phyloP scores from a whole-genome alignment of 2,329 filamentous ascomycete species.

The Monosporascus sp. region DNA sequence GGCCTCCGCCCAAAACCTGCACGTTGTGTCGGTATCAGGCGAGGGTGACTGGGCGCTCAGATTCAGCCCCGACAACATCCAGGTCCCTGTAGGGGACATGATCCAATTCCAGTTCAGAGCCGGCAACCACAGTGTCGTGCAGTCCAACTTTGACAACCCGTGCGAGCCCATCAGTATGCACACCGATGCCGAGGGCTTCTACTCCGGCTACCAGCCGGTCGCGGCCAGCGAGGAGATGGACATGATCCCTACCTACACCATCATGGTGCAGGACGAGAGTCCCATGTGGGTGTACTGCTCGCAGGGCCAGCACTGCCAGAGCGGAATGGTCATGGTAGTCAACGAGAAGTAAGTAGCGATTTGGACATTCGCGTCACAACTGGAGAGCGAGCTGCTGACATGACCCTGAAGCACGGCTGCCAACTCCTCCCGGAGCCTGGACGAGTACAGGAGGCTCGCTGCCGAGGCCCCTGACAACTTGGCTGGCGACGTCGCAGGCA shows the following conservation, averaged over 20 bases:
- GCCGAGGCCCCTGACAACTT: constrained; percentile 25
- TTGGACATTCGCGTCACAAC: background rate
- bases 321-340: constrained; percentile 70
- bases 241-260: constrained; percentile 62
- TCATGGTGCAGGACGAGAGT: constrained; percentile 62
- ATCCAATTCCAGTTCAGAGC: constrained; percentile 63
- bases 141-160: constrained; percentile 68
- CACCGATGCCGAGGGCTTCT: constrained; percentile 55
- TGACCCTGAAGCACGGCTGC: constrained; percentile 34
- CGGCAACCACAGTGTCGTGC: constrained; percentile 73
- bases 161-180: constrained; percentile 56
- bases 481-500: constrained; percentile 17
- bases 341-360: constrained; percentile 59
- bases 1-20: constrained; percentile 38
- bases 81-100: constrained; percentile 56
- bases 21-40: constrained; percentile 59
- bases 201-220: constrained; percentile 61
- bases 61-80: constrained; percentile 63
- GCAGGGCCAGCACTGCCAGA: constrained; percentile 68
- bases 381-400: constrained; percentile 4
- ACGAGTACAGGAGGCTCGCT: constrained; percentile 41
- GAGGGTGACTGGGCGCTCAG: constrained; percentile 48
- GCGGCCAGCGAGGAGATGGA: constrained; percentile 43
- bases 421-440: constrained; percentile 48
- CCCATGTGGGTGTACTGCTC: constrained; percentile 79